A percentile compares a stretch with the other conserved stretches of the same genome.
These are phyloP conservation scores for Pulveroboletus sp. DNA, from an alignment of 768 basidiomycete species.

Conservation along the genomic window DNA sequence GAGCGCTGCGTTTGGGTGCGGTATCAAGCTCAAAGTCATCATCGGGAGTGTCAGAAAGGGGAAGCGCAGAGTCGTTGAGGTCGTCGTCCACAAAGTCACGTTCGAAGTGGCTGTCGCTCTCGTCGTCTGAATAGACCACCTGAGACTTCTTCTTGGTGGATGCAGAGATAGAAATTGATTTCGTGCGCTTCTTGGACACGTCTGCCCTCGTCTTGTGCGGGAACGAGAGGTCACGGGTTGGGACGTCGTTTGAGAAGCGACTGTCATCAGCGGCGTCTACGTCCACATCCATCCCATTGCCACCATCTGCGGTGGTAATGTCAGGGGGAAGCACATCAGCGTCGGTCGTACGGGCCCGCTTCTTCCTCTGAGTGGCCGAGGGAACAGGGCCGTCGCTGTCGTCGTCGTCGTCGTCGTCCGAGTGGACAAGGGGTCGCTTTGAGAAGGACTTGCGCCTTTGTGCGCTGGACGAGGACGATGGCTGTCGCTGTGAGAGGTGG, in stretches of 20 bases:
- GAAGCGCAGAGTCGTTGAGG: slow-evolving; percentile 21
- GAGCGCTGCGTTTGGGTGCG: slow-evolving; percentile 17
- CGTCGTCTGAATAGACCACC: slow-evolving; percentile 28
- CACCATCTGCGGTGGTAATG: slow-evolving; percentile 39
- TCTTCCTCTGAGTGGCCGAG: slow-evolving; percentile 40
- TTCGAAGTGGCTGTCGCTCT: slow-evolving; percentile 23
- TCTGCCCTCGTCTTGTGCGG: slow-evolving; percentile 6
- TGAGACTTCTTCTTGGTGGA: slow-evolving; percentile 18
- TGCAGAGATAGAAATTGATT: slow-evolving; percentile 8
- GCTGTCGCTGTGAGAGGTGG: slow-evolving; percentile 16
- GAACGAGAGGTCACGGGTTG: background rate
- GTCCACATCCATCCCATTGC: slow-evolving; percentile 38
- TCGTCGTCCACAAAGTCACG: slow-evolving; percentile 24
- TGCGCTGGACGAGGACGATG: slow-evolving; percentile 10
- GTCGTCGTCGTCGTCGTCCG: slow-evolving; percentile 32
- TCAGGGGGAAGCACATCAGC: slow-evolving; percentile 23
- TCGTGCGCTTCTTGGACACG: slow-evolving; percentile 12
- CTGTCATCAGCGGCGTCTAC: slow-evolving; percentile 32
- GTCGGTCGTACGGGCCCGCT: slow-evolving; percentile 25
- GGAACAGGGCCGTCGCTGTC: slow-evolving; percentile 45
- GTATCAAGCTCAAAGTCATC: slow-evolving; percentile 26
- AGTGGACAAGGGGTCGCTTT: slow-evolving; percentile 33
- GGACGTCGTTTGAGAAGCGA: slow-evolving; percentile 13
- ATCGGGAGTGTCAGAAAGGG: slow-evolving; percentile 22
- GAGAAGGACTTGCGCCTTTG: slow-evolving; percentile 16